Conservation (phyloP, 2,329 filamentous ascomycete species). For the Paracamarosporium sp. region DNA sequence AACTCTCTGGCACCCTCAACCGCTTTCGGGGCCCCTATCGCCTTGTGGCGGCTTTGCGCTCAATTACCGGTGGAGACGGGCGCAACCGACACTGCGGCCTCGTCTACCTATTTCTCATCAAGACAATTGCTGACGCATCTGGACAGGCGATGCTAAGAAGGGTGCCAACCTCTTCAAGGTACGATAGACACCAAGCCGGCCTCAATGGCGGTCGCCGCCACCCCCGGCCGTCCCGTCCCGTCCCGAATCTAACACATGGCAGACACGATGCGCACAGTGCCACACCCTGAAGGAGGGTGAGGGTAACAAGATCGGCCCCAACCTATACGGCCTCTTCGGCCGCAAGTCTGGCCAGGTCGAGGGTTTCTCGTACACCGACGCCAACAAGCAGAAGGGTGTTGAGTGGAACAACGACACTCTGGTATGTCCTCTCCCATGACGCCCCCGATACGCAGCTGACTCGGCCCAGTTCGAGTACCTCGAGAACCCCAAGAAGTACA, state of each 20-base stretch:
- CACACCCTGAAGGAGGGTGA: conserved; percentile 91
- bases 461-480: conserved; percentile 85
- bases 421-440: conserved; percentile 57
- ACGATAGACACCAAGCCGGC: conserved; percentile 21
- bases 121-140: conserved; percentile 28
- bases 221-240: conserved; percentile 1
- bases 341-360: conserved; percentile 91
- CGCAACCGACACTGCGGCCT: conserved; percentile 19
- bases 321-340: conserved; percentile 96
- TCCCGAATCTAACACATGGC: conserved; percentile 27
- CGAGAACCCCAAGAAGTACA: conserved; percentile 99
- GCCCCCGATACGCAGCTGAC: conserved; percentile 16
- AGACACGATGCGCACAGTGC: conserved; percentile 96
- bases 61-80: conserved; percentile 26
- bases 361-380: conserved; percentile 97
- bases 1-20: neutral
- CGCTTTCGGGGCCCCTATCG: conserved; percentile 19
- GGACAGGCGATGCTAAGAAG: conserved; percentile 87
- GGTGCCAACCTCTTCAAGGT: conserved; percentile 98
- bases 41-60: conserved; percentile 34
- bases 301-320: conserved; percentile 97
- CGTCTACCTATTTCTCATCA: conserved; percentile 10
- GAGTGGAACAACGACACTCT: conserved; percentile 86
- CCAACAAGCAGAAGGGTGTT: conserved; percentile 98
- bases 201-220: conserved; percentile 9